These are phyloP conservation scores for Fusarium secorum DNA, from an alignment of 2,329 filamentous ascomycete species.

Conservation along the genomic window DNA sequence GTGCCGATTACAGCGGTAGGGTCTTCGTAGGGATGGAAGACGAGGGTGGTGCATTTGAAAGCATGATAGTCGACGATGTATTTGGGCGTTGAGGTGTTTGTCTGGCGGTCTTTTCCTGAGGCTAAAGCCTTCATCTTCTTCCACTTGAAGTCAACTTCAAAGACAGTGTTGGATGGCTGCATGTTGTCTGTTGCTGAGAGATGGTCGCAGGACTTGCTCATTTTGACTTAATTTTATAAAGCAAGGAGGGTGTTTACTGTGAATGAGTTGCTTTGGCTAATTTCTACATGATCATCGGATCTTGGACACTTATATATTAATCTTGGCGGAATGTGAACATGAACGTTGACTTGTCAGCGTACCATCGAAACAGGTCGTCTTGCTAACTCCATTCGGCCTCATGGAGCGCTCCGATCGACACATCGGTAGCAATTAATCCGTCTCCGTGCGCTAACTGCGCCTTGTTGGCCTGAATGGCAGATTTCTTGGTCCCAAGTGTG, in stretches of 20 bases:
- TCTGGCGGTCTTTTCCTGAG: conserved; percentile 1
- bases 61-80: conserved; percentile 27
- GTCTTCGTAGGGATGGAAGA: conserved; percentile 17
- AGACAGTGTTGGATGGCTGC: not conserved
- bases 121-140: conserved; percentile 23
- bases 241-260: fast-evolving
- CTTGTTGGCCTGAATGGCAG: not conserved
- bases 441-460: not conserved
- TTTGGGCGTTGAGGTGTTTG: conserved; percentile 2
- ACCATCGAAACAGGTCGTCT: not conserved
- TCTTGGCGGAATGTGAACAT: not conserved
- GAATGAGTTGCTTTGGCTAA: not conserved
- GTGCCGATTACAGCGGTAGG: conserved; percentile 1
- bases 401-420: not conserved
- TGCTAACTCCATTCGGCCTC: not conserved
- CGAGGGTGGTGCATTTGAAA: conserved; percentile 14
- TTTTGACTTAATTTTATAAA: not conserved
- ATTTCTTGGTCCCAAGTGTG: not conserved
- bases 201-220: not conserved
- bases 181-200: not conserved
- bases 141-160: conserved; percentile 33
- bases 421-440: not conserved
- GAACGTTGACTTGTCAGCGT: not conserved
- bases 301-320: not conserved
- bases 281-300: no score